phyloP scores from a whole-genome alignment of 768 basidiomycete species.

The Macrolepiota fuliginosa region DNA sequence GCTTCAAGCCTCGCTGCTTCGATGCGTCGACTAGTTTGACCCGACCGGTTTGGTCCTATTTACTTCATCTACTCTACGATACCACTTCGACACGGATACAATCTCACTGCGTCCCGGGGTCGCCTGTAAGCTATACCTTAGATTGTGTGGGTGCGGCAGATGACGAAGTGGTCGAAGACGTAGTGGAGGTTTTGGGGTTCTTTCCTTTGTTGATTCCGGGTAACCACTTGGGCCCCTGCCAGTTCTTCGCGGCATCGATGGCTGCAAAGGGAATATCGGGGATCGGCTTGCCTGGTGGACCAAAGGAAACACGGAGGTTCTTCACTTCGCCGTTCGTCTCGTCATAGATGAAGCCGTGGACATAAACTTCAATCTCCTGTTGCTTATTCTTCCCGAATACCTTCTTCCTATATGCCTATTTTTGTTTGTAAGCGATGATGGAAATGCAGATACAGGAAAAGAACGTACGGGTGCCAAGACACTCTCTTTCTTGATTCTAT shows the following conservation, averaged over 20 bases:
- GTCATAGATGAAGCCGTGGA: conserved; percentile 60
- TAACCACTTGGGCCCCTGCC: conserved; percentile 19
- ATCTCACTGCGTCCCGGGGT: too few relatives aligned
- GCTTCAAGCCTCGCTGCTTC: not conserved
- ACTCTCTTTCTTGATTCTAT: conserved; percentile 35
- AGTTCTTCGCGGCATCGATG: conserved; percentile 26
- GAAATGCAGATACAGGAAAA: not conserved
- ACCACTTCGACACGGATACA: too few relatives aligned
- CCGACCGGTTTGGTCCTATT: too few relatives aligned
- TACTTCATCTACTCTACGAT: too few relatives aligned
- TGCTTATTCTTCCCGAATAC: conserved; percentile 17
- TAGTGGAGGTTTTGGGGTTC: not conserved
- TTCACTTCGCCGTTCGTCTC: conserved; percentile 46
- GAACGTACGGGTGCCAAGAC: conserved; percentile 28
- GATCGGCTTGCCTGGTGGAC: conserved; percentile 33
- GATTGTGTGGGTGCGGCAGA: not conserved
- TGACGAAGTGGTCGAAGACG: not conserved
- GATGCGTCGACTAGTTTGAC: not conserved
- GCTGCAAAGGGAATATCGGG: conserved; percentile 32
- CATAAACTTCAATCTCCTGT: conserved; percentile 32
- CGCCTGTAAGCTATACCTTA: not conserved
- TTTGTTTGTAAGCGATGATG: conserved; percentile 10
- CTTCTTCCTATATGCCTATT: conserved; percentile 20
- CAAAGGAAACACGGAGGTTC: conserved; percentile 44
- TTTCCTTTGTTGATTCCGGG: conserved; percentile 24